phyloP scores from a whole-genome alignment of 83 land plant species.

The Larix sibirica region DNA sequence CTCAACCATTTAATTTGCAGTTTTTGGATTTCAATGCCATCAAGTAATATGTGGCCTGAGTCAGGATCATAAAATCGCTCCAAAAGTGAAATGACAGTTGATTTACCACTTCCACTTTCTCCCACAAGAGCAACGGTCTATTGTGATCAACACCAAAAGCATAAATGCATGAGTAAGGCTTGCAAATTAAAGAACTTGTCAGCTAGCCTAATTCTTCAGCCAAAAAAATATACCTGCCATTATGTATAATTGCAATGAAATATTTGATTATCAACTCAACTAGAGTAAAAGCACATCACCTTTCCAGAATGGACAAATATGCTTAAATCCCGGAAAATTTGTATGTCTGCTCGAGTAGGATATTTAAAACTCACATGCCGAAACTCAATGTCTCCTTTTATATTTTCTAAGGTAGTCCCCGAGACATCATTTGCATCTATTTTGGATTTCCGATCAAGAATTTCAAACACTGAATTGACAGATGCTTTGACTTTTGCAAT shows the following conservation, averaged over 20 bases:
- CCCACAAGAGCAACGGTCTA: slow-evolving; percentile 50
- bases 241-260: background rate
- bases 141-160: background rate
- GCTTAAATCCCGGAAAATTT: slow-evolving; percentile 27
- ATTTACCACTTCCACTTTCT: slow-evolving; percentile 49
- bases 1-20: slow-evolving; percentile 37
- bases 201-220: background rate
- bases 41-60: slow-evolving; percentile 31
- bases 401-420: slow-evolving; percentile 28
- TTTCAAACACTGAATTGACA: slow-evolving; percentile 43
- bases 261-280: background rate
- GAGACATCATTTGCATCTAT: slow-evolving; percentile 43
- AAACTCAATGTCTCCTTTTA: slow-evolving; percentile 39
- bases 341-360: slow-evolving; percentile 31
- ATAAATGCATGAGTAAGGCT: background rate
- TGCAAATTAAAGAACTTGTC: background rate
- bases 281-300: slow-evolving; percentile 15
- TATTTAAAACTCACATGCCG: slow-evolving; percentile 36
- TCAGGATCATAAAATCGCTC: slow-evolving; percentile 49
- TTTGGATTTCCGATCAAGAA: slow-evolving; percentile 55
- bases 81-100: slow-evolving; percentile 30
- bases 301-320: slow-evolving; percentile 32
- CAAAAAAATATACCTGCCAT: background rate
- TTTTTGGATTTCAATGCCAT: slow-evolving; percentile 29
- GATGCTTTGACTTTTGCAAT: slow-evolving; percentile 49